Evolutionary conservation across 2,329 filamentous ascomycete species (phyloP).

Genomic region (Colletotrichum sp.): DNA sequence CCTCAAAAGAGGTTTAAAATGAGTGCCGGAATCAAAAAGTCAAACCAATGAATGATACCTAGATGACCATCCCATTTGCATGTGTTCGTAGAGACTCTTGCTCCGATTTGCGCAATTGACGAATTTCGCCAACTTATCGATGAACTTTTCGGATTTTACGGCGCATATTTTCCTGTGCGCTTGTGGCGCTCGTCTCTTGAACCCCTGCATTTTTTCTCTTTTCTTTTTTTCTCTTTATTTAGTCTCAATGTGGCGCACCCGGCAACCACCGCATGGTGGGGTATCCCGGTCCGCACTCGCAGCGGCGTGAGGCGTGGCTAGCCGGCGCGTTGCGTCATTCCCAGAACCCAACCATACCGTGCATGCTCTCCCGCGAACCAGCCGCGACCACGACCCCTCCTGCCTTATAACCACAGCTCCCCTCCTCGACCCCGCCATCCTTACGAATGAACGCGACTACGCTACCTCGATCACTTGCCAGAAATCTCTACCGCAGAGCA

Average conservation of each 20-base stretch:
- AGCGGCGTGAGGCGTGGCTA: background rate
- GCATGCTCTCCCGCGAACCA: background rate
- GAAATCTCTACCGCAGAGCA: background rate
- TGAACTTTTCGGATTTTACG: background rate
- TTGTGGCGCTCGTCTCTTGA: background rate
- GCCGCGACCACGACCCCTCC: background rate
- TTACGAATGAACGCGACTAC: background rate
- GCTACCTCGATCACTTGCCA: background rate
- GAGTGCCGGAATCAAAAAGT: constrained; percentile 25
- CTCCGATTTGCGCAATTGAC: background rate
- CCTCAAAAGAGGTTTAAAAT: constrained; percentile 21
- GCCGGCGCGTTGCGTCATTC: constrained; percentile 16
- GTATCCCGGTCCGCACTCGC: background rate
- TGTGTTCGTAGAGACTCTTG: background rate
- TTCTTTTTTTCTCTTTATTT: background rate
- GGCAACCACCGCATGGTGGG: background rate
- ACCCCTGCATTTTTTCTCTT: background rate
- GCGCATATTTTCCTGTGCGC: background rate
- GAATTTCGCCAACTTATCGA: background rate
- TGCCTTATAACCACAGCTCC: background rate
- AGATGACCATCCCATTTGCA: constrained; percentile 7
- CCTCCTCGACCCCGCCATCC: background rate
- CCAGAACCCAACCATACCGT: constrained; percentile 1
- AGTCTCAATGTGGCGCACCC: background rate
- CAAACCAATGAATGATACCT: constrained; percentile 22